Conservation (phyloP, 495 filamentous ascomycete genomes). For the Lasiosphaeria miniovina region DNA sequence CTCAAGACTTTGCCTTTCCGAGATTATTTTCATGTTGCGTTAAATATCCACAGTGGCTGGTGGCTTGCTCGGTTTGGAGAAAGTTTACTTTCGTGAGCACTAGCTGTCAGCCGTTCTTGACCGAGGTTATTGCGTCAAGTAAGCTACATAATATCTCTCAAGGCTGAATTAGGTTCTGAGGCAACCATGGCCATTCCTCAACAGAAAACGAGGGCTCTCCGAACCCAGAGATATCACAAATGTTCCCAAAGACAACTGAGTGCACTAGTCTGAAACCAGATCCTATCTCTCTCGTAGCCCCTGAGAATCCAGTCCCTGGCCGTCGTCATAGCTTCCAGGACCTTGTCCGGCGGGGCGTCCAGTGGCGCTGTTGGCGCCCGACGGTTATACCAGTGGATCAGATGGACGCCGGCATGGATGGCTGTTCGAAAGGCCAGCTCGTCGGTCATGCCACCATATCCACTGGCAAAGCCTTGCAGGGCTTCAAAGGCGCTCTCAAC, state of each 20-base stretch:
- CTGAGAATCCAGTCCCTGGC: constrained; percentile 48
- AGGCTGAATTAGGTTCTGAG: too few species aligned
- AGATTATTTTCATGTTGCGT: too few species aligned
- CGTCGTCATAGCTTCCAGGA: constrained; percentile 40
- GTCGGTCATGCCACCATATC: constrained; percentile 43
- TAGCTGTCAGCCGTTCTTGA: too few species aligned
- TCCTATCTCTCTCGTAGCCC: constrained; percentile 44
- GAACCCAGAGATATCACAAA: too few species aligned
- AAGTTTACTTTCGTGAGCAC: too few species aligned
- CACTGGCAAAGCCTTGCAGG: constrained; percentile 42
- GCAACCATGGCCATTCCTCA: too few species aligned
- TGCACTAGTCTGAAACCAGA: constrained; percentile 33
- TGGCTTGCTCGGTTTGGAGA: too few species aligned
- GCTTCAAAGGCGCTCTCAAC: constrained; percentile 41
- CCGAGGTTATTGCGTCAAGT: too few species aligned
- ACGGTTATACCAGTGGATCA: constrained; percentile 37
- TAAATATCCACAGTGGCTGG: too few species aligned
- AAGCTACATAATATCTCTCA: too few species aligned
- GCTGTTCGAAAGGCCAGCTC: constrained; percentile 48
- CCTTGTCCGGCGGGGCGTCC: constrained; percentile 38
- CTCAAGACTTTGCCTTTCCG: too few species aligned
- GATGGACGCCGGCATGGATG: constrained; percentile 53
- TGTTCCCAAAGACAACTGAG: neutral
- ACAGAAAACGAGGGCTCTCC: too few species aligned
- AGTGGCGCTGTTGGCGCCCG: constrained; percentile 31